A percentile compares a stretch with the other conserved stretches of the same genome.
These are phyloP conservation scores for Penicilliopsis zonata DNA, from an alignment of 495 filamentous ascomycete genomes.

Conservation along the genomic window DNA sequence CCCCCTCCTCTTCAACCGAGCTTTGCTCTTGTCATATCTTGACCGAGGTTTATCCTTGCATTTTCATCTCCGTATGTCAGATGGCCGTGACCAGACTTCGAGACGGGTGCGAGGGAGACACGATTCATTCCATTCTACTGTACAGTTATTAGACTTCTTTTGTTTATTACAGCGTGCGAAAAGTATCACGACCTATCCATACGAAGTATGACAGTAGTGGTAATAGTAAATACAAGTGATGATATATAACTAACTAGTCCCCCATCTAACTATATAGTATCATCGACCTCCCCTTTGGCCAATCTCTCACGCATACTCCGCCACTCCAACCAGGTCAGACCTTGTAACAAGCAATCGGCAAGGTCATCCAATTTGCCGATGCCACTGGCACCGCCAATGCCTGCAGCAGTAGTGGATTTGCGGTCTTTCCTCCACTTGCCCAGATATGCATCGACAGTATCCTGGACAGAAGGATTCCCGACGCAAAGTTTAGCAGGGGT, in stretches of 20 bases:
- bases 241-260: too few species aligned
- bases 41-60: not conserved
- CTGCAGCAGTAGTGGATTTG: conserved; percentile 5
- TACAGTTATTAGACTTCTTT: conserved; percentile 3
- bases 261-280: not conserved
- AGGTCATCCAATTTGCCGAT: conserved; percentile 76
- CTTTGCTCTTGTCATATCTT: too few species aligned
- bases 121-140: not conserved
- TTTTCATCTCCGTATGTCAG: not conserved
- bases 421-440: conserved; percentile 20
- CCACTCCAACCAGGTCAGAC: conserved; percentile 78
- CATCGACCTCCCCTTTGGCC: conserved; percentile 14
- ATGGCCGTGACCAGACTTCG: not conserved
- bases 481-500: conserved; percentile 11
- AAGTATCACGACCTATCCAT: not conserved
- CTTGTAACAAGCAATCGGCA: conserved; percentile 82
- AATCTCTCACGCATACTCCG: conserved; percentile 50
- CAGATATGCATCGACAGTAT: conserved; percentile 33
- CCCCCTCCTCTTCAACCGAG: not conserved
- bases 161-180: conserved; percentile 1
- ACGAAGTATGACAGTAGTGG: not conserved
- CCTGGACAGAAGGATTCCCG: conserved; percentile 19
- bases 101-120: not conserved
- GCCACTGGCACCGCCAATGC: conserved; percentile 1
- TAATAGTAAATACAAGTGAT: conserved; percentile 1